These are phyloP conservation scores for Aspergillus sp. DNA, from an alignment of 2,329 filamentous ascomycete species.

Conservation along the genomic window DNA sequence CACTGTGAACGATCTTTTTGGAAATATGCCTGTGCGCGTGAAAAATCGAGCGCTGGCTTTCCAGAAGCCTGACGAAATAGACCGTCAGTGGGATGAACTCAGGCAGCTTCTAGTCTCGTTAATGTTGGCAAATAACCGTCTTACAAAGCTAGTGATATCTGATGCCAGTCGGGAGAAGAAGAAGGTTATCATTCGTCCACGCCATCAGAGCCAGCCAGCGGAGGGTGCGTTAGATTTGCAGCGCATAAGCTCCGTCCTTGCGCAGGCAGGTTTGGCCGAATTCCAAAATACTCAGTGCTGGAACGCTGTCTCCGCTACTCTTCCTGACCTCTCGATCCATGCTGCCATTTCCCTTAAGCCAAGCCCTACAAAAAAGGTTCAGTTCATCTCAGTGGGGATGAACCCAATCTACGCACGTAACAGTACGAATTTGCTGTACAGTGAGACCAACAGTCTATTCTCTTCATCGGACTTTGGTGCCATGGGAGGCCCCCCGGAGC, in stretches of 20 bases:
- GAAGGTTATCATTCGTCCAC: conserved; percentile 33
- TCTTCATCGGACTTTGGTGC: conserved; percentile 72
- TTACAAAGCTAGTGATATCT: conserved; percentile 58
- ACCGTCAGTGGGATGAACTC: conserved; percentile 66
- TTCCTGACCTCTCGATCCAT: conserved; percentile 60
- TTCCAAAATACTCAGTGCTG: conserved; percentile 57
- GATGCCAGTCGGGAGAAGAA: conserved; percentile 48
- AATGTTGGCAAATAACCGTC: conserved; percentile 66
- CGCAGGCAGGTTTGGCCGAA: conserved; percentile 65
- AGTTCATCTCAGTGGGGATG: conserved; percentile 80
- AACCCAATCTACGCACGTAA: conserved; percentile 59
- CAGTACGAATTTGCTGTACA: conserved; percentile 67
- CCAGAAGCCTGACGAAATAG: conserved; percentile 52
- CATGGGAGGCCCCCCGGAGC: conserved; percentile 45
- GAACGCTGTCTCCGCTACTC: conserved; percentile 69
- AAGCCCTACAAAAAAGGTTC: conserved; percentile 67
- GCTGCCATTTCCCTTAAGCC: conserved; percentile 72
- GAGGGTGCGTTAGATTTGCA: conserved; percentile 23
- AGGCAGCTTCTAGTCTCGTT: conserved; percentile 60
- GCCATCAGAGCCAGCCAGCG: background rate
- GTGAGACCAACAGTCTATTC: conserved; percentile 77
- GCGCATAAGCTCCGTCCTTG: conserved; percentile 55
- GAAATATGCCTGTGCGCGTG: conserved; percentile 84
- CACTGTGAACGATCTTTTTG: conserved; percentile 77
- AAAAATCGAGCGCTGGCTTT: conserved; percentile 67